Evolutionary conservation across 2,329 filamentous ascomycete genomes (phyloP).

Genomic region (Sporothrix globosa): DNA sequence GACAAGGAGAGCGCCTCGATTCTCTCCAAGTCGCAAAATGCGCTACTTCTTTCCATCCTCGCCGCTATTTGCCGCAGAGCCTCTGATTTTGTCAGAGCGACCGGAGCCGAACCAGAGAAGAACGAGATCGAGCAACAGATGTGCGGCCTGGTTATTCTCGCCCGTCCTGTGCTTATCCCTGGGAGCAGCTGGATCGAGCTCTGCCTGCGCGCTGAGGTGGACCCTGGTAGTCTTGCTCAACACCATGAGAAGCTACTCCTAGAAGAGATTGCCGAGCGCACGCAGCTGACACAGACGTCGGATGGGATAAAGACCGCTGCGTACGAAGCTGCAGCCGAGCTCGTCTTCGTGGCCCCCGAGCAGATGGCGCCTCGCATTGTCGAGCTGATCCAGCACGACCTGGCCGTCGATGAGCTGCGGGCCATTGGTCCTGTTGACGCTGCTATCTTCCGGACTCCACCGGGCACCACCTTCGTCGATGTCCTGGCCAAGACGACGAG

Average conservation of each 20-base stretch:
- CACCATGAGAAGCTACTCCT: constrained; percentile 68
- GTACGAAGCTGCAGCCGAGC: constrained; percentile 81
- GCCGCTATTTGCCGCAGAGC: constrained; percentile 65
- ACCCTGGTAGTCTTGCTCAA: constrained; percentile 77
- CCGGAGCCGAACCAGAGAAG: constrained; percentile 50
- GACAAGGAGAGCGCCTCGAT: constrained; percentile 77
- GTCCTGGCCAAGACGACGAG: constrained; percentile 82
- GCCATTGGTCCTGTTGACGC: constrained; percentile 83
- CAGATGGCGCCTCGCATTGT: constrained; percentile 76
- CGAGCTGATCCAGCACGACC: constrained; percentile 71
- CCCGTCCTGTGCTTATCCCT: constrained; percentile 76
- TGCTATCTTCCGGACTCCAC: constrained; percentile 87
- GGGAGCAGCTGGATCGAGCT: constrained; percentile 85
- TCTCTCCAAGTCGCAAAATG: constrained; percentile 65
- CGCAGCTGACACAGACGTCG: constrained; percentile 54
- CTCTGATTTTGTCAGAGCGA: constrained; percentile 51
- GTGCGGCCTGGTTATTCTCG: constrained; percentile 75
- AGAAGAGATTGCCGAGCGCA: constrained; percentile 62
- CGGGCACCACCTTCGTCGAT: constrained; percentile 86
- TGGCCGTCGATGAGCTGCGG: constrained; percentile 70
- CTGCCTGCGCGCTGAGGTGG: constrained; percentile 76
- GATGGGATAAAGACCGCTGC: constrained; percentile 67
- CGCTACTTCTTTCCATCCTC: constrained; percentile 64
- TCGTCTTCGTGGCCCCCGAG: constrained; percentile 91
- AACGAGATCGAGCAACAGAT: constrained; percentile 69